These are phyloP conservation scores for Theileria orientalis DNA, from an alignment of 169 alveolate species.

Conservation along the genomic window DNA sequence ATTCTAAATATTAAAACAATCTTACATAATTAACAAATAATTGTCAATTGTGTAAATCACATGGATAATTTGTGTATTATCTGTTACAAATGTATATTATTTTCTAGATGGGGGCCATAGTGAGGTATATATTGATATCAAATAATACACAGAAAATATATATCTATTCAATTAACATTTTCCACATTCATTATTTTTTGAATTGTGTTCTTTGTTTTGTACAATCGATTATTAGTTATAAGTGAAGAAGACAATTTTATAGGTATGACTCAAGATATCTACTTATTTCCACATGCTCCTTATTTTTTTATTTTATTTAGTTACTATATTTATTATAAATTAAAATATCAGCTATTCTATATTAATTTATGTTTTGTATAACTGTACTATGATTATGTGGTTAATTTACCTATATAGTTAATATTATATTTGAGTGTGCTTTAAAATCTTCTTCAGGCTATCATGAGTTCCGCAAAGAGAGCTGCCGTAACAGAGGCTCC, in stretches of 20 bases:
- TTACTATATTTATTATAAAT: not conserved
- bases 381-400: not conserved
- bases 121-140: not conserved
- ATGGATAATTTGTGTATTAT: too few species aligned
- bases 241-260: slow-evolving; percentile 7
- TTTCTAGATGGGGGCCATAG: not conserved
- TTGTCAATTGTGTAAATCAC: too few species aligned
- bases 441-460: slow-evolving; percentile 1
- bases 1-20: too few species aligned
- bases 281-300: not conserved
- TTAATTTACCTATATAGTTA: not conserved
- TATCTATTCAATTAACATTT: not conserved
- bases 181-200: not conserved
- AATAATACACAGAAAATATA: not conserved
- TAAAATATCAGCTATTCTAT: not conserved
- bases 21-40: too few species aligned
- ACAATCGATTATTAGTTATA: not conserved
- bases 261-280: not conserved
- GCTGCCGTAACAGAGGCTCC: slow-evolving; percentile 58
- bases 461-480: slow-evolving; percentile 37
- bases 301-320: not conserved
- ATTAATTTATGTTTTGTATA: not conserved
- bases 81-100: too few species aligned
- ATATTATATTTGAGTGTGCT: not conserved
- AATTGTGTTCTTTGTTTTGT: not conserved